A percentile compares a stretch with the other conserved stretches of the same genome.
Evolutionary conservation across 768 basidiomycete genomes (phyloP).

Genomic region (Stropharia rugosoannulata): DNA sequence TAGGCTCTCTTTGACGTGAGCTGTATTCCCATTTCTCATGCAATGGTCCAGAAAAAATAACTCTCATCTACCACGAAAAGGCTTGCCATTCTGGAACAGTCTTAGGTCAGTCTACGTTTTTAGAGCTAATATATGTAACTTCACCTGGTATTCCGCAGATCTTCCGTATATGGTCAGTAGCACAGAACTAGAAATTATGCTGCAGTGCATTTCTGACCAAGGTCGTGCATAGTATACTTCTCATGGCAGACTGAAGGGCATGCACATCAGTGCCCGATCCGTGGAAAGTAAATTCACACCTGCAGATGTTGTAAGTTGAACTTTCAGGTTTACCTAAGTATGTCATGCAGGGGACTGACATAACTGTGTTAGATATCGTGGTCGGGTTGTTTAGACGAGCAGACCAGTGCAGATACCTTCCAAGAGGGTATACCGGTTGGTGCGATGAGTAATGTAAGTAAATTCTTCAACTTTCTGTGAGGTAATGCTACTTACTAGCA

Average conservation of each 20-base stretch:
- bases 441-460: slow-evolving; percentile 75
- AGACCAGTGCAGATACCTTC: slow-evolving; percentile 74
- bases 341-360: background rate
- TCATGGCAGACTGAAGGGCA: slow-evolving; percentile 51
- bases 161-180: slow-evolving; percentile 47
- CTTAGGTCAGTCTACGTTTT: slow-evolving; percentile 32
- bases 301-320: slow-evolving; percentile 69
- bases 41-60: background rate
- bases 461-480: background rate
- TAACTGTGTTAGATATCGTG: slow-evolving; percentile 54
- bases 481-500: background rate
- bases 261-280: slow-evolving; percentile 32
- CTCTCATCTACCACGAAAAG: slow-evolving; percentile 19
- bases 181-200: background rate
- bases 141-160: slow-evolving; percentile 25
- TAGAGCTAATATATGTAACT: background rate
- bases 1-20: slow-evolving; percentile 55
- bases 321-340: no score
- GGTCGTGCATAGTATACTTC: slow-evolving; percentile 48
- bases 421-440: slow-evolving; percentile 65
- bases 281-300: slow-evolving; percentile 47
- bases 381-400: slow-evolving; percentile 68
- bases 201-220: background rate
- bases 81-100: slow-evolving; percentile 57
- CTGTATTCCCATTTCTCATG: background rate